Conservation (phyloP, 2,329 filamentous ascomycete genomes). For the Scopulariopsis brevicaulis region DNA sequence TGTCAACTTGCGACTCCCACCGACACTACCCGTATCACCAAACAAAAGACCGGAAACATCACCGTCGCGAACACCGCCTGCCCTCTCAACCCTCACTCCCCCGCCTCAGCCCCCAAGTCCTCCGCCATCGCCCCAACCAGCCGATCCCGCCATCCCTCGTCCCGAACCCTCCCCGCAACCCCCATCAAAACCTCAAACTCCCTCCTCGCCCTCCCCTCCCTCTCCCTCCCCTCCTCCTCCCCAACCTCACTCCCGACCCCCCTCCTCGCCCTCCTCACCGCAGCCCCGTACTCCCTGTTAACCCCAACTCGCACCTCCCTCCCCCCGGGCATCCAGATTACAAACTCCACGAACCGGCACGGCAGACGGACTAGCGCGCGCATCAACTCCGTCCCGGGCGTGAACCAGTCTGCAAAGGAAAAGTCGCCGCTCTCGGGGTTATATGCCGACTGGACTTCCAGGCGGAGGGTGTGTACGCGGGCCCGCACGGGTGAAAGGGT, state of each 20-base stretch:
- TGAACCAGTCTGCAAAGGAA: constrained; percentile 25
- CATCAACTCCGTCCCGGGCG: constrained; percentile 14
- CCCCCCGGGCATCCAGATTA: constrained; percentile 15
- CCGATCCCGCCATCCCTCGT: not conserved
- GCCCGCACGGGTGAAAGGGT: not conserved
- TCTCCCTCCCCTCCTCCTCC: constrained; percentile 8
- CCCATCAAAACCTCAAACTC: constrained; percentile 7
- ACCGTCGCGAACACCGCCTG: not conserved
- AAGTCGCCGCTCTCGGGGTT: constrained; percentile 10
- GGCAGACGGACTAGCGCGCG: constrained; percentile 18
- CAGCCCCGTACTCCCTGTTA: not conserved
- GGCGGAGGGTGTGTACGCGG: constrained; percentile 27
- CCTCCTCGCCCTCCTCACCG: constrained; percentile 4
- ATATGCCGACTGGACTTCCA: constrained; percentile 16
- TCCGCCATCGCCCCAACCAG: not conserved
- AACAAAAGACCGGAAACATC: too few species aligned
- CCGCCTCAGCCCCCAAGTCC: not conserved
- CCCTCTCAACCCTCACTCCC: not conserved
- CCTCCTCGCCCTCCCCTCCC: constrained; percentile 5
- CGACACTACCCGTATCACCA: not conserved
- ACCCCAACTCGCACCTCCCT: not conserved
- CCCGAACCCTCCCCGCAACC: not conserved
- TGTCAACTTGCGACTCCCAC: not conserved
- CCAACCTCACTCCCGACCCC: constrained; percentile 9
- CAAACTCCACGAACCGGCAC: constrained; percentile 22